These are phyloP conservation scores for Herpotrichia juniperi DNA, from an alignment of 2,329 filamentous ascomycete species.

Conservation along the genomic window DNA sequence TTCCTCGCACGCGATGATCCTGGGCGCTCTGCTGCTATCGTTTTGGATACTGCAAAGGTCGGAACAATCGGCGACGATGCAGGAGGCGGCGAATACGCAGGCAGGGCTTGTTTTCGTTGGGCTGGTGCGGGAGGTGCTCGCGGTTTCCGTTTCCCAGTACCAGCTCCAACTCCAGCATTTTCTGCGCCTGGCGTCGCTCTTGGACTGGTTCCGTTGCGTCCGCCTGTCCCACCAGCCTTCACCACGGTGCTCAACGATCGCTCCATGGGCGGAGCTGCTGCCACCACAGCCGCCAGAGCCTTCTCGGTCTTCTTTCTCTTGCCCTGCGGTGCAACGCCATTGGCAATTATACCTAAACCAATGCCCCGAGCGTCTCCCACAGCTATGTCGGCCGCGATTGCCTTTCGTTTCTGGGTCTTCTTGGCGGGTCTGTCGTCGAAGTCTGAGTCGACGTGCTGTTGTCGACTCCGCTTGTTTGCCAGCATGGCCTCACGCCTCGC, in stretches of 20 bases:
- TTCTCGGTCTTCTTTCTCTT: slow-evolving; percentile 88
- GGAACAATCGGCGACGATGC: slow-evolving; percentile 78
- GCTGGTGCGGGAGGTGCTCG: slow-evolving; percentile 70
- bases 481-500: slow-evolving; percentile 81
- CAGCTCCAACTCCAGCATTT: slow-evolving; percentile 21
- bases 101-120: slow-evolving; percentile 72
- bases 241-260: slow-evolving; percentile 66
- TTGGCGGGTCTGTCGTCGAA: slow-evolving; percentile 73
- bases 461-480: slow-evolving; percentile 72
- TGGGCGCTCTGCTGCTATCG: slow-evolving; percentile 60
- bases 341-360: slow-evolving; percentile 69
- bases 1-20: slow-evolving; percentile 75
- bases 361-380: slow-evolving; percentile 51
- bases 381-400: slow-evolving; percentile 56
- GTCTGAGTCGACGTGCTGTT: slow-evolving; percentile 77
- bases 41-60: slow-evolving; percentile 66
- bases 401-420: slow-evolving; percentile 67
- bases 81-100: slow-evolving; percentile 70
- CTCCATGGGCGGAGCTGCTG: slow-evolving; percentile 61
- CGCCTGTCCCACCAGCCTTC: slow-evolving; percentile 56
- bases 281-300: slow-evolving; percentile 38
- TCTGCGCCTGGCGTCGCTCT: slow-evolving; percentile 69
- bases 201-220: slow-evolving; percentile 62
- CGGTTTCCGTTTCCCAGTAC: slow-evolving; percentile 68
- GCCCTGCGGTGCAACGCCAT: slow-evolving; percentile 60